A percentile compares a stretch with the other conserved stretches of the same genome.
phyloP scores from a whole-genome alignment of 208 protist genomes.

The Trypanosoma brucei region DNA sequence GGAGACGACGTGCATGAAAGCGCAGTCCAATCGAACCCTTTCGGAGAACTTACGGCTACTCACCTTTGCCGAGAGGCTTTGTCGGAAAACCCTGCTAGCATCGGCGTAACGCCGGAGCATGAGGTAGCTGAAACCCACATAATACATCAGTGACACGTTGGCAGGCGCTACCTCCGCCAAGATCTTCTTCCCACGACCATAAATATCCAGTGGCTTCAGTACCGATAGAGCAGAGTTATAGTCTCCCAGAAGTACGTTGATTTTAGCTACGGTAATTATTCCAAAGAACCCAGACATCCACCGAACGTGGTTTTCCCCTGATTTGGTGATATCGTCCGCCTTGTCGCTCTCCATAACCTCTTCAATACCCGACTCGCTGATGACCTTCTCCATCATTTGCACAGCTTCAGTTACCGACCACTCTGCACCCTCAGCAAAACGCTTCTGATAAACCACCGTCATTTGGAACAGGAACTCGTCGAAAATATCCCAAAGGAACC shows the following conservation, averaged over 20 bases:
- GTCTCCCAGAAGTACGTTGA: constrained; percentile 82
- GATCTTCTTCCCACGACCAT: constrained; percentile 54
- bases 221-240: constrained; percentile 76
- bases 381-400: constrained; percentile 51
- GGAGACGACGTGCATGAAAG: constrained; percentile 78
- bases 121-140: constrained; percentile 88
- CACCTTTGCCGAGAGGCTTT: constrained; percentile 62
- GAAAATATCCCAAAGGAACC: constrained; percentile 88
- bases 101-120: constrained; percentile 90
- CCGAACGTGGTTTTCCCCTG: constrained; percentile 34
- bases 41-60: constrained; percentile 77
- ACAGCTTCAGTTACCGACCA: constrained; percentile 71
- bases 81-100: constrained; percentile 74
- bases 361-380: constrained; percentile 49
- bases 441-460: constrained; percentile 85
- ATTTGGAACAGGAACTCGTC: constrained; percentile 89
- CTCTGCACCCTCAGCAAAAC: constrained; percentile 46
- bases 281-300: constrained; percentile 82
- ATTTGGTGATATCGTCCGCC: constrained; percentile 29
- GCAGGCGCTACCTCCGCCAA: constrained; percentile 63
- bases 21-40: constrained; percentile 74
- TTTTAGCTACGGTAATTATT: constrained; percentile 69
- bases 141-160: constrained; percentile 76
- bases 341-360: constrained; percentile 47
- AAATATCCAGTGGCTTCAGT: constrained; percentile 69